Evolutionary conservation across 2,329 filamentous ascomycete genomes (phyloP).

Genomic region (Colletotrichum eleusines): DNA sequence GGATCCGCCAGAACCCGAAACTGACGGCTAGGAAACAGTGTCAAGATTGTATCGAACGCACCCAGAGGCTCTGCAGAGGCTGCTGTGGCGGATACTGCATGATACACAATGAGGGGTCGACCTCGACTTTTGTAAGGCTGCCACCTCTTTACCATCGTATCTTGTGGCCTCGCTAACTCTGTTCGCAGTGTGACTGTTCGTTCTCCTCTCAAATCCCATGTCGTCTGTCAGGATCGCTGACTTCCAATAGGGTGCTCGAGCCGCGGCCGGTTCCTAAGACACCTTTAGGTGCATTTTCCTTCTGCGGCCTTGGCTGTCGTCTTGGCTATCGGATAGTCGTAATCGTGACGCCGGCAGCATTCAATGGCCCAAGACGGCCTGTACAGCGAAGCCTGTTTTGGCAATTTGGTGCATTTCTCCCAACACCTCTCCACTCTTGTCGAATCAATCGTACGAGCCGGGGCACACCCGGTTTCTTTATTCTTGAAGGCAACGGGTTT

Average conservation of each 20-base stretch:
- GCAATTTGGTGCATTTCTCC: neutral
- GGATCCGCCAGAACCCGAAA: constrained; percentile 3
- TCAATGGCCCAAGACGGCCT: neutral
- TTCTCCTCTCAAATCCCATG: neutral
- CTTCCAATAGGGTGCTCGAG: constrained; percentile 40
- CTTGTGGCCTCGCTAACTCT: constrained; percentile 47
- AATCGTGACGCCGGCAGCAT: neutral
- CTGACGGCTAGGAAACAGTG: constrained; percentile 65
- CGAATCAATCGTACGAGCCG: neutral
- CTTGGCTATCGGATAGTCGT: neutral
- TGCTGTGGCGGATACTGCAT: constrained; percentile 87
- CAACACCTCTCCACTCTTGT: neutral
- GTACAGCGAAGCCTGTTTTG: neutral
- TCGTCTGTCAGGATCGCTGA: constrained; percentile 12
- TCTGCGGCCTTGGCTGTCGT: neutral
- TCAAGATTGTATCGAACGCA: constrained; percentile 77
- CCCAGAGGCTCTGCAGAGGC: constrained; percentile 76
- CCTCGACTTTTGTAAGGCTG: constrained; percentile 67
- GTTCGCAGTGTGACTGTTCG: constrained; percentile 61
- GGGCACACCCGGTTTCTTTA: too few species aligned
- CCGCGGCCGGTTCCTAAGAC: constrained; percentile 42
- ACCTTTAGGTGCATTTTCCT: constrained; percentile 26
- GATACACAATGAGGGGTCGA: constrained; percentile 85
- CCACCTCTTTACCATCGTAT: neutral
- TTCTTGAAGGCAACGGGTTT: neutral